Percentiles rank a stretch among this genome's conserved stretches.
phyloP scores from a whole-genome alignment of 202 grass and related monocot species.

The Elaeis oleifera region DNA sequence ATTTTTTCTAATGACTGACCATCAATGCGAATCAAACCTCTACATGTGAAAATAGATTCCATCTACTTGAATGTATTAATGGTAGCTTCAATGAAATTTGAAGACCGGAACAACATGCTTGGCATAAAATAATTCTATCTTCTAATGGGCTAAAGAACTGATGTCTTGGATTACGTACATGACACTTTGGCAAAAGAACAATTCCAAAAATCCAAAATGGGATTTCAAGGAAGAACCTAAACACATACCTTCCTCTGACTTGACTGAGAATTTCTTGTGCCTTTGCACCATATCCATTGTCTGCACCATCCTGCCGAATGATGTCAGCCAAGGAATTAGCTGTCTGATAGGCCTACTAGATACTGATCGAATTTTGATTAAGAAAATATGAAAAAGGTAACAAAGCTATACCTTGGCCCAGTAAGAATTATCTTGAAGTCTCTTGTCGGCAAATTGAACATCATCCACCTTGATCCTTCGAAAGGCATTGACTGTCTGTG shows the following conservation, averaged over 20 bases:
- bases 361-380: background rate
- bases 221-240: too few relatives aligned
- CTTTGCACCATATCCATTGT: constrained; percentile 82
- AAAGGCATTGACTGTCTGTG: constrained; percentile 56
- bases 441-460: constrained; percentile 67
- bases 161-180: too few relatives aligned
- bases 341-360: background rate
- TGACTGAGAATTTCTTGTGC: constrained; percentile 90
- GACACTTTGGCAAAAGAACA: too few relatives aligned
- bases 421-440: constrained; percentile 86
- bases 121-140: too few relatives aligned
- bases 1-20: too few relatives aligned
- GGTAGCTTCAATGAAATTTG: too few relatives aligned
- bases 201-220: too few relatives aligned
- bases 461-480: constrained; percentile 63
- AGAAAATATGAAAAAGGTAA: background rate
- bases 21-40: too few relatives aligned
- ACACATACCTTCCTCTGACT: constrained; percentile 77
- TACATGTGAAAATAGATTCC: too few relatives aligned
- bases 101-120: too few relatives aligned
- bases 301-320: constrained; percentile 50
- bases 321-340: background rate
- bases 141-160: too few relatives aligned
- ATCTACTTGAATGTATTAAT: too few relatives aligned
- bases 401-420: constrained; percentile 73